These are phyloP conservation scores for Chaetomium tenue DNA, from an alignment of 495 filamentous ascomycete genomes.

Conservation along the genomic window DNA sequence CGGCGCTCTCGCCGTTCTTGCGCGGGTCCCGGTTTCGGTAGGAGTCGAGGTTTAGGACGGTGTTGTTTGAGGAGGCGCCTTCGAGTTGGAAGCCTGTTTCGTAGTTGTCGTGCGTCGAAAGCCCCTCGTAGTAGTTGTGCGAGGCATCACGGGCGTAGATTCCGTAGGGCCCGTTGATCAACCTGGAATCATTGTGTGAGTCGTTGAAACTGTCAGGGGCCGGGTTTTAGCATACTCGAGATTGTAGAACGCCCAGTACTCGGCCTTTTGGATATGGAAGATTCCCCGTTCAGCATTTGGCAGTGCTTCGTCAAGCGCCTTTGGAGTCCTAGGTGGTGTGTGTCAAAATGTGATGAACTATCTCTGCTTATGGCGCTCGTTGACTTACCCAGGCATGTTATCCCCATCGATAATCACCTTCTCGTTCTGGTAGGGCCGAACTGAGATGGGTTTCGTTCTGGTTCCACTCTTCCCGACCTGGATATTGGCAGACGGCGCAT, in stretches of 20 bases:
- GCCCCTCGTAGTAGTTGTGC: slow-evolving; percentile 10
- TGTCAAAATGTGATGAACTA: background rate
- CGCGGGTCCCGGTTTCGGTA: slow-evolving; percentile 12
- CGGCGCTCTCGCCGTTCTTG: slow-evolving; percentile 15
- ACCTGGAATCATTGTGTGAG: background rate
- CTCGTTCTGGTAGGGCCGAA: slow-evolving; percentile 11
- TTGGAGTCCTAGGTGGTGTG: background rate
- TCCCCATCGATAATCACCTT: slow-evolving; percentile 9
- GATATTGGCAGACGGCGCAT: slow-evolving; percentile 11
- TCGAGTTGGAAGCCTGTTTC: slow-evolving; percentile 14
- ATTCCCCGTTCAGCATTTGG: slow-evolving; percentile 11
- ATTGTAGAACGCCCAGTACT: slow-evolving; percentile 14
- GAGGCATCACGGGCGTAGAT: slow-evolving; percentile 11
- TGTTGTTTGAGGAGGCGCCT: slow-evolving; percentile 10
- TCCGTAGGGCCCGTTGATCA: slow-evolving; percentile 11
- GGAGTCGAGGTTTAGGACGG: slow-evolving; percentile 13
- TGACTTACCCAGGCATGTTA: slow-evolving; percentile 12
- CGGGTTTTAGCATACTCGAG: slow-evolving; percentile 1
- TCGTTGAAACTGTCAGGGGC: background rate
- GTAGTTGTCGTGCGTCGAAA: slow-evolving; percentile 15
- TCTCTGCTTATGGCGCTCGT: background rate
- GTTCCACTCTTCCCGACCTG: slow-evolving; percentile 7
- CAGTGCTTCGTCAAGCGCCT: slow-evolving; percentile 9
- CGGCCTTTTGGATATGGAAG: slow-evolving; percentile 11
- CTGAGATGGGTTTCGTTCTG: slow-evolving; percentile 6